Evolutionary conservation across 2,329 filamentous ascomycete genomes (phyloP).

Genomic region (Sporothrix pseudoabietina): DNA sequence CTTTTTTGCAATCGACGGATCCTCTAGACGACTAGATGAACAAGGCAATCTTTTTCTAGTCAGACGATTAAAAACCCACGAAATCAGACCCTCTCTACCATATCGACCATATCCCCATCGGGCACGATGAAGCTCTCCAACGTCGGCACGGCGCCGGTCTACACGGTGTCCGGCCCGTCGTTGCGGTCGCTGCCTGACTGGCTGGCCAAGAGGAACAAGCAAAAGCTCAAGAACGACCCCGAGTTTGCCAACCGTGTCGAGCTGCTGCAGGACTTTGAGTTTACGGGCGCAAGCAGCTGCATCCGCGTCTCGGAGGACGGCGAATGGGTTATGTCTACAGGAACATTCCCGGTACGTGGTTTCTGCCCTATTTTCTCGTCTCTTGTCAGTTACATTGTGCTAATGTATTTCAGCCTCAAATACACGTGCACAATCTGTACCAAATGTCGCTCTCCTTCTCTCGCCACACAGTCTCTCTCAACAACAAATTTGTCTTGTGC

Average conservation of each 20-base stretch:
- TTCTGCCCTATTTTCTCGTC: background rate
- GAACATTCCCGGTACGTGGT: slow-evolving; percentile 61
- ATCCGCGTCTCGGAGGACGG: slow-evolving; percentile 91
- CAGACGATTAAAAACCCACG: background rate
- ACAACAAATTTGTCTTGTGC: slow-evolving; percentile 86
- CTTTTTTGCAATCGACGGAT: background rate
- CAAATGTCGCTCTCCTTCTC: slow-evolving; percentile 93
- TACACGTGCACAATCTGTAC: slow-evolving; percentile 92
- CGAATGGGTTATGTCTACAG: slow-evolving; percentile 95
- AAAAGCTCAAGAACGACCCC: slow-evolving; percentile 85
- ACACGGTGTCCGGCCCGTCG: slow-evolving; percentile 90
- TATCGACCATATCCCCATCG: background rate
- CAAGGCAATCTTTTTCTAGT: background rate
- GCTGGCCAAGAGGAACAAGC: slow-evolving; percentile 86
- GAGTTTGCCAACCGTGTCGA: slow-evolving; percentile 95
- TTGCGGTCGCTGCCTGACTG: slow-evolving; percentile 90
- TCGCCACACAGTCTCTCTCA: slow-evolving; percentile 87
- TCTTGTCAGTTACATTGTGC: background rate
- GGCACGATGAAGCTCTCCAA: slow-evolving; percentile 36
- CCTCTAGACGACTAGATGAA: too few relatives aligned
- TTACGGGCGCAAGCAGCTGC: slow-evolving; percentile 80
- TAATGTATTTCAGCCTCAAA: slow-evolving; percentile 55
- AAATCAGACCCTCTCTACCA: background rate
- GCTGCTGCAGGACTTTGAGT: slow-evolving; percentile 94
- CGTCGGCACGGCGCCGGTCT: slow-evolving; percentile 46